Evolutionary conservation across 805 yeast species (phyloP).

Genomic region (Zygoascus flipseniorum): DNA sequence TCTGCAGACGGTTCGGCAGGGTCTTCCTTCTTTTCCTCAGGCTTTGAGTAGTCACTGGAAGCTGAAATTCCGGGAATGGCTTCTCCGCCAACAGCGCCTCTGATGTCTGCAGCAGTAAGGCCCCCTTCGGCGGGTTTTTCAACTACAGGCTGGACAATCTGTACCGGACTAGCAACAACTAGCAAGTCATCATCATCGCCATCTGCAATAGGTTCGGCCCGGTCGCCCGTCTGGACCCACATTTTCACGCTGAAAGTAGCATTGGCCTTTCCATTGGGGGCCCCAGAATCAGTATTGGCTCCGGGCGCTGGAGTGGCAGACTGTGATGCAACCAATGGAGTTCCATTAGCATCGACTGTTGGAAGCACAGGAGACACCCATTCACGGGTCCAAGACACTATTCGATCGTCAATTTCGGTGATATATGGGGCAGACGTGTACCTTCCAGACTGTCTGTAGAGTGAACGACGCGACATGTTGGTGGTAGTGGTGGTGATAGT

Average conservation of each 20-base stretch:
- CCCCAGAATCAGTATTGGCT: slow-evolving; percentile 2
- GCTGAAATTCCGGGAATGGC: slow-evolving; percentile 38
- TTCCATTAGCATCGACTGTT: not conserved
- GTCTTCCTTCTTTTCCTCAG: not conserved
- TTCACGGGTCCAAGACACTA: slow-evolving; percentile 27
- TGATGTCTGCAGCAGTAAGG: slow-evolving; percentile 39
- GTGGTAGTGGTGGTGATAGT: not conserved
- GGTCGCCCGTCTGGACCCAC: slow-evolving; percentile 24
- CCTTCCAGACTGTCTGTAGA: slow-evolving; percentile 16
- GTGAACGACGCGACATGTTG: slow-evolving; percentile 15
- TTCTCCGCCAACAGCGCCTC: slow-evolving; percentile 48
- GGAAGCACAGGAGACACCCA: slow-evolving; percentile 18
- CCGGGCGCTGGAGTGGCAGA: slow-evolving; percentile 7
- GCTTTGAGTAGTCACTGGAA: slow-evolving; percentile 12
- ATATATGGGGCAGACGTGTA: slow-evolving; percentile 12
- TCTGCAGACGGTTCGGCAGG: slow-evolving; percentile 6
- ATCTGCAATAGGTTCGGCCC: slow-evolving; percentile 14
- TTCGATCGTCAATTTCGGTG: slow-evolving; percentile 16
- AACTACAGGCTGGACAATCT: slow-evolving; percentile 2
- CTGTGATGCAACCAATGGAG: not conserved
- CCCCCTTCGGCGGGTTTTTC: slow-evolving; percentile 22
- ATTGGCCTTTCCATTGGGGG: slow-evolving; percentile 17
- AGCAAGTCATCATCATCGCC: slow-evolving; percentile 37
- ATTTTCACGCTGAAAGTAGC: slow-evolving; percentile 25
- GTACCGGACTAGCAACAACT: slow-evolving; percentile 34